Evolutionary conservation across 2,329 filamentous ascomycete genomes (phyloP), one percentile per base, ranked within the genome.

Genomic region (Diaporthe vaccinii): DNA sequence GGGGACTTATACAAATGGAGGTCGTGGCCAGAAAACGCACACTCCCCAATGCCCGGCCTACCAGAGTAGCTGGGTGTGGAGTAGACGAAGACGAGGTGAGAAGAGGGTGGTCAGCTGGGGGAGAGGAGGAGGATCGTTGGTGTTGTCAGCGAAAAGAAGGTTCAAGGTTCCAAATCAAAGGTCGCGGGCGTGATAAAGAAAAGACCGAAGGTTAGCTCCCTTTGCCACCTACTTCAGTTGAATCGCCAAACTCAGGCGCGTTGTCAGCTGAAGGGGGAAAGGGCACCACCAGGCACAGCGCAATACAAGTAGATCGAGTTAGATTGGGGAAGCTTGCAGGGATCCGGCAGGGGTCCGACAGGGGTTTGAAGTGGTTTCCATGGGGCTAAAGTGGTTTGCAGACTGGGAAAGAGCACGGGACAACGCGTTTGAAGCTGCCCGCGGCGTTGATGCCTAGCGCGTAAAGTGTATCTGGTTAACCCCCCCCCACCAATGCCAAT

Each of bases 251-350:
- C 49, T 28, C 65, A 55, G 65, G 34, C 65, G 65, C 65, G 65
- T 69, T 55, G 65, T 69, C 65, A 69, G 65, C 65, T 69, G 65
- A 69, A 49, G 53, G 53, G 53, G 49, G 65, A 41, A 69, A 69
- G 49, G 65, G 49, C 49, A 49, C 46, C 49, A 55, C 34, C 65
- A 53, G 65, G 65, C 12, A 51, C 44, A 53, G 46, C 22, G 49
- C 8, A 25, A 55, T 53, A 22, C 9, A 46, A 46, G 28, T 31
- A 65, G 65, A 61, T 69, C 49, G 65, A 55, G 65, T 69, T 39
- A 39, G 10, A 55, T 41, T 69, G 65, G 65, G 65, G 65, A 41
- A 41, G 31, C 14, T 12, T 39, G 49, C 65, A 69, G 65, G 65
- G 65, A 31, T 55, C n/a, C 20, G 65, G 65, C 65, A 69, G 49